phyloP scores from a whole-genome alignment of 2,329 filamentous ascomycete genomes.

The Neonectria punicea region DNA sequence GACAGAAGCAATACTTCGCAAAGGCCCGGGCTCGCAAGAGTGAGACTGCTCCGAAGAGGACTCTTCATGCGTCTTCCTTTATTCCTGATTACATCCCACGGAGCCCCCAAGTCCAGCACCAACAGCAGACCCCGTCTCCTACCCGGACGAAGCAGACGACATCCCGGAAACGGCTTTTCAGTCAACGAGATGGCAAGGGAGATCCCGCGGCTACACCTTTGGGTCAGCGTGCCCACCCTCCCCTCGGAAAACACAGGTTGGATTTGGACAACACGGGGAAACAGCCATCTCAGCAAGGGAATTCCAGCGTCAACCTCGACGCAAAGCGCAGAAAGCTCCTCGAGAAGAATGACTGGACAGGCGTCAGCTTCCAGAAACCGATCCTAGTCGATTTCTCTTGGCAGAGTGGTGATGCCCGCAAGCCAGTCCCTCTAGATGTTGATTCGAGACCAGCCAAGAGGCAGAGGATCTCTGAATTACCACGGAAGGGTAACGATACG shows the following conservation, averaged over 20 bases:
- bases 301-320: slow-evolving; percentile 26
- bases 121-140: slow-evolving; percentile 1
- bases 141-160: slow-evolving; percentile 19
- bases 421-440: background rate
- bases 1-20: slow-evolving; percentile 53
- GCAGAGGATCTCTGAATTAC: background rate
- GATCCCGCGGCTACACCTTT: background rate
- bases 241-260: background rate
- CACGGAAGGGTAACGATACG: background rate
- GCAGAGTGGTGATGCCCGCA: slow-evolving; percentile 14
- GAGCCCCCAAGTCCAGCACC: background rate
- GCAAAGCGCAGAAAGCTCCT: slow-evolving; percentile 42
- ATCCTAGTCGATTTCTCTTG: slow-evolving; percentile 36
- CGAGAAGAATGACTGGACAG: slow-evolving; percentile 45
- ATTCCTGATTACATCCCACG: slow-evolving; percentile 43
- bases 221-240: background rate
- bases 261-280: slow-evolving; percentile 4
- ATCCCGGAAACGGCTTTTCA: slow-evolving; percentile 25
- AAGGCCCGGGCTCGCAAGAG: slow-evolving; percentile 44
- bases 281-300: background rate
- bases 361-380: slow-evolving; percentile 46
- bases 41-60: slow-evolving; percentile 20
- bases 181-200: background rate
- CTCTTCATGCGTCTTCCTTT: slow-evolving; percentile 29
- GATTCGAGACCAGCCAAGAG: slow-evolving; percentile 1